These are phyloP conservation scores for Gardenia jasminoides DNA, from an alignment of 257 asterid species.

Conservation along the genomic window DNA sequence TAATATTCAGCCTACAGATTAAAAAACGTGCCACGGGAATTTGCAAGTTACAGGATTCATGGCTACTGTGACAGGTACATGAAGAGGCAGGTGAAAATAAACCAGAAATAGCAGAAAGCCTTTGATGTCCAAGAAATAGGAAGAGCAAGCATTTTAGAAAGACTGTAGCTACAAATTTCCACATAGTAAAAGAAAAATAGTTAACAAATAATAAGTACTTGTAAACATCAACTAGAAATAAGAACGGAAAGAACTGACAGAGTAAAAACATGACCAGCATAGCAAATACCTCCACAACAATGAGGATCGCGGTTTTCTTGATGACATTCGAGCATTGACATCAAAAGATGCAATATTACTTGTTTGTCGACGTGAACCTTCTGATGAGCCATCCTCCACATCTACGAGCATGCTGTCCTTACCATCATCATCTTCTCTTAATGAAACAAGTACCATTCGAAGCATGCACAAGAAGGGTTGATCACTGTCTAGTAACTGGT, in stretches of 20 bases:
- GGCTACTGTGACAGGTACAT: not conserved
- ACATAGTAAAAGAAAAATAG: not conserved
- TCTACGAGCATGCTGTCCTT: constrained; percentile 57
- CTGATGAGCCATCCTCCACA: constrained; percentile 51
- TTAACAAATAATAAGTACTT: too few relatives aligned
- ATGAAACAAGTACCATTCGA: constrained; percentile 90
- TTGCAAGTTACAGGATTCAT: not conserved
- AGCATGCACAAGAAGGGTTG: constrained; percentile 98
- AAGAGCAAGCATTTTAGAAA: not conserved
- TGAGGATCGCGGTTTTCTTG: constrained; percentile 87
- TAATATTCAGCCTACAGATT: not conserved
- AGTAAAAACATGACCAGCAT: constrained; percentile 1
- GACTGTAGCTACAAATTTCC: not conserved
- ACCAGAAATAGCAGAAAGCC: not conserved
- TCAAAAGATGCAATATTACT: constrained; percentile 52
- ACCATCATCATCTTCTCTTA: constrained; percentile 95
- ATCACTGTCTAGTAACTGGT: constrained; percentile 95
- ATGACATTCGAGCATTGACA: constrained; percentile 47
- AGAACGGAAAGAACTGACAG: not conserved
- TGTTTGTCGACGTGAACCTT: constrained; percentile 50
- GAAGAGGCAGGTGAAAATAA: not conserved
- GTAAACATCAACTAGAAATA: not conserved
- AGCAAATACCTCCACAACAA: constrained; percentile 89
- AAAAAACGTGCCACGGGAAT: not conserved
- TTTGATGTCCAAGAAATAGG: not conserved